Percentiles rank a stretch among this genome's conserved stretches.
These are phyloP conservation scores for Sporothrix luriei DNA, from an alignment of 2,329 filamentous ascomycete genomes.

Conservation along the genomic window DNA sequence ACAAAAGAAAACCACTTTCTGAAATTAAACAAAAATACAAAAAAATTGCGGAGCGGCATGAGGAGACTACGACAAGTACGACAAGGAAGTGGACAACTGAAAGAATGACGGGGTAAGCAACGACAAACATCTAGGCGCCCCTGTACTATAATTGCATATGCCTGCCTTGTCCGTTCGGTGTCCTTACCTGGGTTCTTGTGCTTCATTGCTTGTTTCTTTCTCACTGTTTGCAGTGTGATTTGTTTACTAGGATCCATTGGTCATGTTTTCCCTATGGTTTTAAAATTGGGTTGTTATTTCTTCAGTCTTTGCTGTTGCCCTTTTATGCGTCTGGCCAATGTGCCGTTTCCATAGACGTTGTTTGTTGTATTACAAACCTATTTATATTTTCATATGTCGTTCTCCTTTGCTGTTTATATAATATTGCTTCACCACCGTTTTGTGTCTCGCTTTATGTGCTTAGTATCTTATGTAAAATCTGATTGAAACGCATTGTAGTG, in stretches of 20 bases:
- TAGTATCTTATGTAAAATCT: neutral
- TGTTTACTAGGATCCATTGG: conserved; percentile 23
- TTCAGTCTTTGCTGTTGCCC: neutral
- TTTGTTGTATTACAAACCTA: neutral
- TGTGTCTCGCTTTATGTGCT: neutral
- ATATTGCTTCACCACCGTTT: neutral
- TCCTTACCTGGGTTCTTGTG: neutral
- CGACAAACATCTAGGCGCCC: neutral
- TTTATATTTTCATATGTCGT: conserved; percentile 11
- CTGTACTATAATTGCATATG: conserved; percentile 23
- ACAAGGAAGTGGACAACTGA: neutral
- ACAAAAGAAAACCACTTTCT: neutral
- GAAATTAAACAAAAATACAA: conserved; percentile 1
- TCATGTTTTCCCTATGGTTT: conserved; percentile 27
- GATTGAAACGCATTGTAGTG: neutral
- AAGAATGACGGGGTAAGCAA: neutral
- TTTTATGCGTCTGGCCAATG: neutral
- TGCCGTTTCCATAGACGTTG: conserved; percentile 8
- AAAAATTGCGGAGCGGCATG: conserved; percentile 10
- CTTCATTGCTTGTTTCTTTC: neutral
- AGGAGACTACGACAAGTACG: neutral
- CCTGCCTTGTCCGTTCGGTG: neutral
- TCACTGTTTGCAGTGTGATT: conserved; percentile 17
- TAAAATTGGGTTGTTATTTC: conserved; percentile 25
- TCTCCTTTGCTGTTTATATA: neutral